Evolutionary conservation across 2,329 filamentous ascomycete species (phyloP).

Genomic region (Fusarium verrucosum): DNA sequence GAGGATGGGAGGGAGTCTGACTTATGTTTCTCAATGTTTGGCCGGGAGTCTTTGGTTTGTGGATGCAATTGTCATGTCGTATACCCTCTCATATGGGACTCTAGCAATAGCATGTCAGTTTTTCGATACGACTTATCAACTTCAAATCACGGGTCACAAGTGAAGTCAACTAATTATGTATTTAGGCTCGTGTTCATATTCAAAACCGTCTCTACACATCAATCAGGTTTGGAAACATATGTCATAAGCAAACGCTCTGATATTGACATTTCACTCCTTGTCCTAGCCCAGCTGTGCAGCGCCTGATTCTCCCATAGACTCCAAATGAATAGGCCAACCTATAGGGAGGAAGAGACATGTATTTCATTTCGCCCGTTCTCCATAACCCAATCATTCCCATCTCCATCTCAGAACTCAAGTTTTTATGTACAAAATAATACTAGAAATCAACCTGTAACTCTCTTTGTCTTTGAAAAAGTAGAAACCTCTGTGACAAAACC

Average conservation of each 20-base stretch:
- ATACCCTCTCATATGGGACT: conserved; percentile 38
- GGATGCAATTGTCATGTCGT: conserved; percentile 37
- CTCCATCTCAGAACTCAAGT: conserved; percentile 9
- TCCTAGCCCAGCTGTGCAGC: conserved; percentile 36
- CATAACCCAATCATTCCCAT: conserved; percentile 12
- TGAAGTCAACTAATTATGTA: neutral
- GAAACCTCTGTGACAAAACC: conserved; percentile 7
- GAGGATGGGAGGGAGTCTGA: conserved; percentile 13
- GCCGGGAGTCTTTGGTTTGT: conserved; percentile 39
- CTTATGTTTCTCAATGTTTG: conserved; percentile 28
- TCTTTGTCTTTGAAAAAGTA: conserved; percentile 24
- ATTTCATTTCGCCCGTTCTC: conserved; percentile 13
- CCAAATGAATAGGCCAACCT: conserved; percentile 25
- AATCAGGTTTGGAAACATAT: neutral
- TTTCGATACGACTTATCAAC: conserved; percentile 1
- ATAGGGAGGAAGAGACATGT: conserved; percentile 1
- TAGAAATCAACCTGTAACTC: conserved; percentile 14
- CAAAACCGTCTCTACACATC: neutral
- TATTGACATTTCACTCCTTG: conserved; percentile 24
- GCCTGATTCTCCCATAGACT: conserved; percentile 28
- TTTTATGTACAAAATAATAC: conserved; percentile 25
- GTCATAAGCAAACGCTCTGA: conserved; percentile 21
- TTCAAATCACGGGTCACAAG: neutral
- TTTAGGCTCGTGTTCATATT: neutral
- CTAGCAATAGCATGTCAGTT: conserved; percentile 5